These are phyloP conservation scores for Pyrus pyrifolia DNA, from an alignment of 306 rosid species.

Conservation along the genomic window DNA sequence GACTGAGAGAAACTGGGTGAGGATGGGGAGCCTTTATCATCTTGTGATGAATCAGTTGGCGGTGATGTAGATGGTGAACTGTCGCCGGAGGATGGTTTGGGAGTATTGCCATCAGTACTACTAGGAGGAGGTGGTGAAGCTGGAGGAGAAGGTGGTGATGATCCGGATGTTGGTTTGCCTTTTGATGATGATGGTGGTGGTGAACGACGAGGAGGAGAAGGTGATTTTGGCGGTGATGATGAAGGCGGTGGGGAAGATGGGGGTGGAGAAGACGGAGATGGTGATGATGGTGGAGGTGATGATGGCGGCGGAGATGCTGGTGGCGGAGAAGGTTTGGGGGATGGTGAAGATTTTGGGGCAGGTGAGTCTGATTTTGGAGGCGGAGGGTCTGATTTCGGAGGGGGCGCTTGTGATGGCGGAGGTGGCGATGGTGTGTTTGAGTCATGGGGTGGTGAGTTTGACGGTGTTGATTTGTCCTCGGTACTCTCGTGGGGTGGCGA, in stretches of 20 bases:
- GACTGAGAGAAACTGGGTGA: background rate
- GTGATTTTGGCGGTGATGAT: background rate
- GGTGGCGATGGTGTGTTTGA: background rate
- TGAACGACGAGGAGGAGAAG: constrained; percentile 16
- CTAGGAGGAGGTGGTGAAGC: constrained; percentile 1
- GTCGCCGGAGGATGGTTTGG: background rate
- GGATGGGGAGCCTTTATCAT: background rate
- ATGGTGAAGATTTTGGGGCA: background rate
- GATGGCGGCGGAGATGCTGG: background rate
- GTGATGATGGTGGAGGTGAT: constrained; percentile 10
- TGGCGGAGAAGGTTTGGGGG: constrained; percentile 1
- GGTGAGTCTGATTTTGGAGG: background rate
- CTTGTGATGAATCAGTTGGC: background rate
- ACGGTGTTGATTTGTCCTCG: background rate
- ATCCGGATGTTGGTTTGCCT: constrained; percentile 13
- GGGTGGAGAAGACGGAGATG: background rate
- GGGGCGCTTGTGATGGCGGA: background rate
- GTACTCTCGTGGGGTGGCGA: background rate
- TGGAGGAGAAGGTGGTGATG: constrained; percentile 18
- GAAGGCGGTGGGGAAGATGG: background rate
- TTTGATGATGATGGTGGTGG: background rate
- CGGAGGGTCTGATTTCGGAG: background rate
- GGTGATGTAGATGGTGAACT: background rate
- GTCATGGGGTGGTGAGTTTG: background rate
- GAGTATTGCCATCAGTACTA: background rate